Base-by-base conservation (phyloP, 2,329 filamentous ascomycete genomes). In the Colletotrichum nymphaeae region DNA sequence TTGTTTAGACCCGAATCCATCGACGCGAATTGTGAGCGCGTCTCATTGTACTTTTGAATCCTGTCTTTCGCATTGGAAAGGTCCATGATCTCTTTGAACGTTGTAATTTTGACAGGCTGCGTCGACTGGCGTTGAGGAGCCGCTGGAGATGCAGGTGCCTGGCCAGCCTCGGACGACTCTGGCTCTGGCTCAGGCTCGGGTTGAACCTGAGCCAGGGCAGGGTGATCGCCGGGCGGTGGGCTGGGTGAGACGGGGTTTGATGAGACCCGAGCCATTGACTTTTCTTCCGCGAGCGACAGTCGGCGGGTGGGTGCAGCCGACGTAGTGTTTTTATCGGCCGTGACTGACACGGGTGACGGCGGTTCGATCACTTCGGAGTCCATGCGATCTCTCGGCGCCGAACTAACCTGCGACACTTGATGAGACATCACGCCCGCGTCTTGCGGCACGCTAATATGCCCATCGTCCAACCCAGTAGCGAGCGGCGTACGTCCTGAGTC, bases 21-120 rank as follows among this genome's bases (percentile, higher is more conserved):
- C 14, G 84, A 81, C 0, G 93, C 92, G 80, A 95, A 95, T 58
- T 93, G 89, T 19, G 89, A 84, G 57, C 94, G 90, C 0, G 93
- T 93, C 71, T 93, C 89, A 72, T 94, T 90, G 80, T 94, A 97
- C 16, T 91, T 92, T 56, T 88, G 86, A 73, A 97, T 93, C 24
- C 95, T 91, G 76, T 97, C 92, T 16, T 87, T 81, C 0, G 91
- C 82, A 2, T 89, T 90, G 19, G 89, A 87, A 63, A 97, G 87
- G 9, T 89, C 90, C 77, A 95, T 87, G 74, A 98, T 97, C 71
- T 97, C 93, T 63, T 92, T 90, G 82, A 97, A 95, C 1, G 88
- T 85, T 75, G 89, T 87, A 49, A 89, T 84, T 59, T 85, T 88
- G 56, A 77, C 24, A 14, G 73, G 63, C 46, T 68, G 76, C 46